Percentiles rank a stretch among this genome's conserved stretches.
These are phyloP conservation scores for Raddia distichophylla DNA, from an alignment of 176 grass and related monocot genomes.

Conservation along the genomic window DNA sequence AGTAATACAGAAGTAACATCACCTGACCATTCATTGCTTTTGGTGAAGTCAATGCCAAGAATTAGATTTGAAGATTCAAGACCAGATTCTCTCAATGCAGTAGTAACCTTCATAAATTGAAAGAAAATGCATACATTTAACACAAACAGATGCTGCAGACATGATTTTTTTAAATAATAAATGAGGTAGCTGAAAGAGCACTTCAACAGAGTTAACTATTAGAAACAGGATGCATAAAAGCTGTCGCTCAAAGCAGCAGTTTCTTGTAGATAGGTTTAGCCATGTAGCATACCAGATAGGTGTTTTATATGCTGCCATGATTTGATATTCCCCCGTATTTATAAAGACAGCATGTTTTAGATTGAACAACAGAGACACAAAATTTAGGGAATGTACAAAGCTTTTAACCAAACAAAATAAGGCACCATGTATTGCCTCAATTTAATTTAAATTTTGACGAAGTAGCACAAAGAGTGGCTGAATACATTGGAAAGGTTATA, in stretches of 20 bases:
- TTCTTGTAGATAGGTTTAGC: neutral
- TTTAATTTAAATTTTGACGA: neutral
- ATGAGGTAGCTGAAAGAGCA: neutral
- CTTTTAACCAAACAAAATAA: neutral
- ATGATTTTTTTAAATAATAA: neutral
- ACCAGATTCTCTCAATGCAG: slow-evolving; percentile 87
- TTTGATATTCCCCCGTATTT: neutral
- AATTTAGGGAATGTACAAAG: neutral
- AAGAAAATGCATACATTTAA: slow-evolving; percentile 3
- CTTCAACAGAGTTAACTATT: neutral
- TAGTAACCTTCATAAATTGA: slow-evolving; percentile 57
- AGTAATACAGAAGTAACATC: slow-evolving; percentile 25
- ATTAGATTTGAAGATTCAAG: slow-evolving; percentile 95
- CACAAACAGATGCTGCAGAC: neutral
- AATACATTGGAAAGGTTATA: slow-evolving; percentile 2
- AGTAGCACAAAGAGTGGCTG: neutral
- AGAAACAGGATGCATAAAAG: slow-evolving; percentile 3
- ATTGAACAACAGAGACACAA: neutral
- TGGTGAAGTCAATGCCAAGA: slow-evolving; percentile 95
- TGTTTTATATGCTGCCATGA: neutral
- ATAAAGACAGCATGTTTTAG: neutral
- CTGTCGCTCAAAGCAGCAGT: neutral
- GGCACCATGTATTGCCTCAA: neutral
- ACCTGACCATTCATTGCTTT: slow-evolving; percentile 99
- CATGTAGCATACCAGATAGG: neutral